Evolutionary conservation across 345 rosid genomes (phyloP), one percentile per base, ranked within the genome.

Genomic region (Syzygium aqueum): DNA sequence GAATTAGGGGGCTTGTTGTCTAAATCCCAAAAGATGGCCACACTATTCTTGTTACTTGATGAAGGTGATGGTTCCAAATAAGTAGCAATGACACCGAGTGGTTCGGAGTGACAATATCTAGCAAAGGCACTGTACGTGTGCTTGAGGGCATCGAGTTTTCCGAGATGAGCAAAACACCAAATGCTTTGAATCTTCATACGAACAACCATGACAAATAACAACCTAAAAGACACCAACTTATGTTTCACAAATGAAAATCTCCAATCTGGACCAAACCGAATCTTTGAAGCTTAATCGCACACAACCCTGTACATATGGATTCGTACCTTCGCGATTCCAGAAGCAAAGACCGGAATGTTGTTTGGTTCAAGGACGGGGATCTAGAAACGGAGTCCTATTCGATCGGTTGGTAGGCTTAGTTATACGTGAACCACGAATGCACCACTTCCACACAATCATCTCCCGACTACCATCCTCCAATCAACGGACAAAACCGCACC

Each of bases 1-100:
- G 98, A 90, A 52, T 90, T 94, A 1, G 97, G 98, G 49, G 95
- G 95, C 89, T 94, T 96, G 89, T 94, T 95, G 88, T 96, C 98
- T 88, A 97, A 92, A 89, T 97, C 98, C 98, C 98, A 97, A 94
- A 96, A 95, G 67, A 97, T 82, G 49, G 93, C 99, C 52, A 96
- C 96, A 53, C 84, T 89, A 40, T 85, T 88, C 25, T 85, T 92
- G 77, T 88, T 84, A n/a, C 59, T 33, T 85, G 82, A 73, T 37
- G 82, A 19, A 73, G 49, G 49, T 11, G 49, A 73, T 73, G 49
- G 82, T 40, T 37, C 49, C 49, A 37, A 73, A 73, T 37, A 73
- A 73, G 82, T 33, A 73, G 49, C 22, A 37, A 49, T 19, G 49
- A 37, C 82, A 37, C 82, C 82, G 2, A 33, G 4, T 10, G 27